Evolutionary conservation across 73 alveolate species (phyloP).

Genomic region (Symbiodinium natans): DNA sequence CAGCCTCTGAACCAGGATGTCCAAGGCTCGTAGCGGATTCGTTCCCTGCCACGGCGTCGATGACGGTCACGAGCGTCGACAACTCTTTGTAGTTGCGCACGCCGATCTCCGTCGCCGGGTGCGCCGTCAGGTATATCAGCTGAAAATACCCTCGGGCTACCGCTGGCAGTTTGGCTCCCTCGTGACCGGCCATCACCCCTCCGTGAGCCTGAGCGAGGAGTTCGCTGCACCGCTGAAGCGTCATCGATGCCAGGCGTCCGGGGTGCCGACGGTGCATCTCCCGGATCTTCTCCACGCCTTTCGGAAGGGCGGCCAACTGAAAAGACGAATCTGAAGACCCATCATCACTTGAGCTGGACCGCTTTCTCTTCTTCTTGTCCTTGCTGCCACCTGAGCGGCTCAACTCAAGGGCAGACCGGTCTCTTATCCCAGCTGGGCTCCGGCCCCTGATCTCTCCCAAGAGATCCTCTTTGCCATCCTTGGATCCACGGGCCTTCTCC

Average conservation of each 20-base stretch:
- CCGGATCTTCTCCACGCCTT: constrained; percentile 26
- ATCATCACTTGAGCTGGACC: background rate
- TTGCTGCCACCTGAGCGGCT: background rate
- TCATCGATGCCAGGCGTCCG: background rate
- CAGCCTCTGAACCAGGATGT: background rate
- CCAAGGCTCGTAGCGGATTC: background rate
- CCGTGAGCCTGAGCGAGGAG: background rate
- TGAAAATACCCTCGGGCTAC: background rate
- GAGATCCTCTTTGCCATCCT: background rate
- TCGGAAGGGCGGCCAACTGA: constrained; percentile 34
- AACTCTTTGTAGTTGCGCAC: background rate
- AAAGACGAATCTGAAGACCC: background rate
- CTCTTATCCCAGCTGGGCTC: background rate
- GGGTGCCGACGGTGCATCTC: background rate
- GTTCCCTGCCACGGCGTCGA: background rate
- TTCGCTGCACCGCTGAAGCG: background rate
- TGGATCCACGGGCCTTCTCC: background rate
- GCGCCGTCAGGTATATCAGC: background rate
- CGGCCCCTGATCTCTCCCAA: background rate
- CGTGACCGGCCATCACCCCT: background rate
- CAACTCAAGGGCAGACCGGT: background rate
- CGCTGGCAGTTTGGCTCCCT: background rate
- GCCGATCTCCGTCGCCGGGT: background rate
- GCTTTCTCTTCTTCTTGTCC: background rate
- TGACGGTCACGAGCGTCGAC: constrained; percentile 2